These are phyloP conservation scores for Monascus ruber DNA, from an alignment of 2,329 filamentous ascomycete genomes.

Conservation along the genomic window DNA sequence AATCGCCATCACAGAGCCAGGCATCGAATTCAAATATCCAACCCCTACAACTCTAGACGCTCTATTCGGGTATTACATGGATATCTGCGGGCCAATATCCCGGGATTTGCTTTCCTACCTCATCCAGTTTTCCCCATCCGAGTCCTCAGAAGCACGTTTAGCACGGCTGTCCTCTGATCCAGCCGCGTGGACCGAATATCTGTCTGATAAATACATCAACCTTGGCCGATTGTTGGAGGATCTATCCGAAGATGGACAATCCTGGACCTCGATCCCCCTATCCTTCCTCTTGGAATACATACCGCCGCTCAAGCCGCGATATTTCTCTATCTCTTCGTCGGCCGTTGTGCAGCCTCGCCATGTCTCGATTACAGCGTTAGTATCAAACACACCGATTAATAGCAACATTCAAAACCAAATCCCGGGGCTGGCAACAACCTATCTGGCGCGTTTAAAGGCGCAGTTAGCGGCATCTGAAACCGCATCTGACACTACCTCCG, in stretches of 20 bases:
- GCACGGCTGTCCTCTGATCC: conserved; percentile 27
- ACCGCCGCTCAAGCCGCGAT: conserved; percentile 79
- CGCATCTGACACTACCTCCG: background rate
- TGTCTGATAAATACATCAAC: conserved; percentile 55
- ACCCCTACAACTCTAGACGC: conserved; percentile 83
- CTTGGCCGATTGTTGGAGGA: conserved; percentile 33
- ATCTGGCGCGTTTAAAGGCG: conserved; percentile 55
- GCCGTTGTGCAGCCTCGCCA: conserved; percentile 36
- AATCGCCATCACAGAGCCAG: conserved; percentile 44
- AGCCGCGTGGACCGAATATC: conserved; percentile 23
- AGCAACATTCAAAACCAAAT: conserved; percentile 47
- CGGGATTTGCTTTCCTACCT: conserved; percentile 76
- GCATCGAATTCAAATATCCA: conserved; percentile 75
- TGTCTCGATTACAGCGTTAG: conserved; percentile 70
- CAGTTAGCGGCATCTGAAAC: background rate
- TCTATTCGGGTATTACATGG: conserved; percentile 78
- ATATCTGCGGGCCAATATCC: conserved; percentile 84
- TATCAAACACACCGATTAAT: conserved; percentile 43
- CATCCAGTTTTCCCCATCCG: conserved; percentile 67
- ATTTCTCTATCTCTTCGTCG: conserved; percentile 85
- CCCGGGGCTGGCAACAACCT: conserved; percentile 84
- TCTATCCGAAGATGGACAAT: conserved; percentile 51
- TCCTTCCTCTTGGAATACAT: conserved; percentile 79
- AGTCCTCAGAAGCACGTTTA: conserved; percentile 11
- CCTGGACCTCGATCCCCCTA: conserved; percentile 72